Percentiles rank a stretch among this genome's conserved stretches.
Conservation (phyloP, 495 filamentous ascomycete species). For the Penicilliopsis zonata region DNA sequence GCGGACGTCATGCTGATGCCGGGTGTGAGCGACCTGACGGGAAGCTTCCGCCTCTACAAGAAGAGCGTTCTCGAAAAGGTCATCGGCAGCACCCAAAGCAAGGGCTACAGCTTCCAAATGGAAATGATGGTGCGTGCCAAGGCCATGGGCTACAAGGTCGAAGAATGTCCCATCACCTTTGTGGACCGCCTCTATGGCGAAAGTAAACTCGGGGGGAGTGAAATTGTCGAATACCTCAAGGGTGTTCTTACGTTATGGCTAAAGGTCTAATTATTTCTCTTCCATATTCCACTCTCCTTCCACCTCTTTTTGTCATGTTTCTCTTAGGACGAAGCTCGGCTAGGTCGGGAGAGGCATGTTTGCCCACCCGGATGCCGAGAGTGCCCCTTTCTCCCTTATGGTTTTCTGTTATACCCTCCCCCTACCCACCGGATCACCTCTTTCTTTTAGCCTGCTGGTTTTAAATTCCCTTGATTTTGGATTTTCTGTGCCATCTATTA, state of each 20-base stretch:
- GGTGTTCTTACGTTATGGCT: slow-evolving; percentile 83
- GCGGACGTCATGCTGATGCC: slow-evolving; percentile 89
- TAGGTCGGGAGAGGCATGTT: background rate
- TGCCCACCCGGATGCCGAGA: background rate
- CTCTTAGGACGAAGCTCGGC: too few species aligned
- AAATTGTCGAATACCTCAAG: slow-evolving; percentile 98
- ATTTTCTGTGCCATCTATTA: too few species aligned
- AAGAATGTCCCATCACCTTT: slow-evolving; percentile 90
- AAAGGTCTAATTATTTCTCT: slow-evolving; percentile 49
- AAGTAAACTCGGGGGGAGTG: slow-evolving; percentile 84
- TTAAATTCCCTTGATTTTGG: slow-evolving; percentile 5
- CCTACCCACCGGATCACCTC: slow-evolving; percentile 1
- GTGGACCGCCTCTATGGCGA: slow-evolving; percentile 94
- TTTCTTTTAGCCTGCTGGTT: slow-evolving; percentile 8
- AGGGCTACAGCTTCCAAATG: slow-evolving; percentile 99
- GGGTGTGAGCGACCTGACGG: slow-evolving; percentile 93
- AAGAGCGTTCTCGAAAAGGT: slow-evolving; percentile 79
- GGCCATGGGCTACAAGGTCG: slow-evolving; percentile 80
- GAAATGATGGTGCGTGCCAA: slow-evolving; percentile 92
- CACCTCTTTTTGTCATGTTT: background rate
- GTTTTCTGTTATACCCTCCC: slow-evolving; percentile 6
- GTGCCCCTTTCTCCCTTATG: background rate
- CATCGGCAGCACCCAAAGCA: slow-evolving; percentile 73
- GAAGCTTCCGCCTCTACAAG: slow-evolving; percentile 91
- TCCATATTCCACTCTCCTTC: background rate